Evolutionary conservation across 257 asterid species (phyloP).

Genomic region (Mentha longifolia): DNA sequence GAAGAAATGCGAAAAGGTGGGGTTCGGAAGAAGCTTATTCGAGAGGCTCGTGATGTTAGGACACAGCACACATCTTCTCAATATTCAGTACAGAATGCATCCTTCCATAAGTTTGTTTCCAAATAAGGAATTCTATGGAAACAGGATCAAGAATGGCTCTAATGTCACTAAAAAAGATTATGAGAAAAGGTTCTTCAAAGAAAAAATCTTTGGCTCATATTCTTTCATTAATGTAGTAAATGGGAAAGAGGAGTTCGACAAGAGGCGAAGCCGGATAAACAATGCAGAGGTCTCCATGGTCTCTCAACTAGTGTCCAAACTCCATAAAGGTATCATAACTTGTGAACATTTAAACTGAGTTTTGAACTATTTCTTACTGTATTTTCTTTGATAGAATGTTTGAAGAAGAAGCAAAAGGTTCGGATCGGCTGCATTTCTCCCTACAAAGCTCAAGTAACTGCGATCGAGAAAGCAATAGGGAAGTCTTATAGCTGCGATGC

Average conservation of each 20-base stretch:
- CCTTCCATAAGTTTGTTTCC: conserved; percentile 74
- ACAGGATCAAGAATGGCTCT: conserved; percentile 47
- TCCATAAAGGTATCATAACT: conserved; percentile 59
- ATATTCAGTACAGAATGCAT: conserved; percentile 79
- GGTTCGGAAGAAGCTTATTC: too few species aligned
- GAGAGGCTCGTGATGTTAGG: too few species aligned
- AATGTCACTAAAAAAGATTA: conserved; percentile 51
- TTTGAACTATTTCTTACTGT: neutral
- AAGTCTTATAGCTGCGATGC: too few species aligned
- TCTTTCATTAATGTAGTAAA: conserved; percentile 58
- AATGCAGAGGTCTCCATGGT: conserved; percentile 55
- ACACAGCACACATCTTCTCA: conserved; percentile 63
- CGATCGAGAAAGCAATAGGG: too few species aligned
- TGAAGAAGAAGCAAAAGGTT: conserved; percentile 43
- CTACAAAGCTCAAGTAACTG: conserved; percentile 71
- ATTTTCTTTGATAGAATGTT: conserved; percentile 41
- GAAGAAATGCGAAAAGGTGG: too few species aligned
- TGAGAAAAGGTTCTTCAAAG: conserved; percentile 46
- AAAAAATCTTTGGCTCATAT: conserved; percentile 50
- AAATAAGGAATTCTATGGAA: conserved; percentile 55
- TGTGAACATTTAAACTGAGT: too few species aligned
- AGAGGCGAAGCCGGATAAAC: conserved; percentile 50
- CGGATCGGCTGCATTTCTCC: conserved; percentile 80
- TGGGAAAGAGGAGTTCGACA: conserved; percentile 60
- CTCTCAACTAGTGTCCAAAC: conserved; percentile 54